A percentile compares a stretch with the other conserved stretches of the same genome.
phyloP scores from a whole-genome alignment of 2,329 filamentous ascomycete species.

The Cadophora sp. region DNA sequence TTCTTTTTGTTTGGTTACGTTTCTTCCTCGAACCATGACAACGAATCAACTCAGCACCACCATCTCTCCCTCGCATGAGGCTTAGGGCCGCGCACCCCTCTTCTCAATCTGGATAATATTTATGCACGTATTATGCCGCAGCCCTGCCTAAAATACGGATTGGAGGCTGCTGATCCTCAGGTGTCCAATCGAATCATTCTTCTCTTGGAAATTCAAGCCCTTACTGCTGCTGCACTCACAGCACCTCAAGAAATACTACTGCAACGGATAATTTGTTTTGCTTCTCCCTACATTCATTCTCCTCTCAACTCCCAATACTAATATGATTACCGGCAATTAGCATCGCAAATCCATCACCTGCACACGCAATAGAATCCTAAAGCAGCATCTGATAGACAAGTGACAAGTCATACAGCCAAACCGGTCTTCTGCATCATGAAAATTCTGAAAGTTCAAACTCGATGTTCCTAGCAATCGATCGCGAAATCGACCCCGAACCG shows the following conservation, averaged over 20 bases:
- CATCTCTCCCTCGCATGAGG: not conserved
- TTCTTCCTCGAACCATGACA: not conserved
- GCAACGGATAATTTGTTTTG: not conserved
- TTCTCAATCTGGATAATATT: slow-evolving; percentile 2
- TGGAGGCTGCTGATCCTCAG: not conserved
- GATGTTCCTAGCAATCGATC: not conserved
- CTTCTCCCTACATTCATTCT: not conserved
- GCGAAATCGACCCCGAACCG: not conserved
- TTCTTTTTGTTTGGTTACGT: not conserved
- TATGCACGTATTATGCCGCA: slow-evolving; percentile 7
- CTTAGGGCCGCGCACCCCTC: not conserved
- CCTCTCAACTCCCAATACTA: not conserved
- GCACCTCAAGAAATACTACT: not conserved
- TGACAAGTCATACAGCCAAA: not conserved
- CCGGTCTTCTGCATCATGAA: not conserved
- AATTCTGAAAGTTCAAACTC: not conserved
- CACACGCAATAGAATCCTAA: not conserved
- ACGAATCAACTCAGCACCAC: not conserved
- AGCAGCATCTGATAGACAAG: not conserved
- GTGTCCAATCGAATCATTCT: not conserved
- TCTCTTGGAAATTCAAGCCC: not conserved
- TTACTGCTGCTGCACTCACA: not conserved
- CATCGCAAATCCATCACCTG: not conserved
- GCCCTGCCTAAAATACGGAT: not conserved
- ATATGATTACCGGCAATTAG: not conserved